A percentile compares a stretch with the other conserved stretches of the same genome.
These are phyloP conservation scores for Pseudogymnoascus sp. DNA, from an alignment of 2,329 filamentous ascomycete genomes.

Conservation along the genomic window DNA sequence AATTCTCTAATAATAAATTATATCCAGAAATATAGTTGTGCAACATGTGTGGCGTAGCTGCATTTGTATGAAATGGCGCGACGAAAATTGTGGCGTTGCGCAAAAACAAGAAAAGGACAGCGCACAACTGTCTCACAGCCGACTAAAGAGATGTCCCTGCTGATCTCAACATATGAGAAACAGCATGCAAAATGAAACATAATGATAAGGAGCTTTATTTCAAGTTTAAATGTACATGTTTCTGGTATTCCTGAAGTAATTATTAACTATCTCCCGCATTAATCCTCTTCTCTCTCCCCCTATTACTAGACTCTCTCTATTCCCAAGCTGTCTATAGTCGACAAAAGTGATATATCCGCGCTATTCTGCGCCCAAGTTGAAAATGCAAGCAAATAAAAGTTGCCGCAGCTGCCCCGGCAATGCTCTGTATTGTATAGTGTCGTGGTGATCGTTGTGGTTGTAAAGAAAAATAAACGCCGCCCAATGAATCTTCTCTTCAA, in stretches of 20 bases:
- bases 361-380: background rate
- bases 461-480: background rate
- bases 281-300: background rate
- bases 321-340: background rate
- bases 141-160: background rate
- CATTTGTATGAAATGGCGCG: no score
- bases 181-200: background rate
- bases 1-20: conserved; percentile 23
- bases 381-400: background rate
- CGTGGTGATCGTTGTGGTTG: background rate
- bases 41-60: no score
- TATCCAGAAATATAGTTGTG: no score
- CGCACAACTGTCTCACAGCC: background rate
- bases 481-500: background rate
- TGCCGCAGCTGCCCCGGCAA: background rate
- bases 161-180: background rate
- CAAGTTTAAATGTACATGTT: background rate
- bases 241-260: background rate
- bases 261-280: background rate
- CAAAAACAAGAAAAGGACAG: background rate
- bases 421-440: background rate
- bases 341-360: conserved; percentile 2
- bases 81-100: background rate
- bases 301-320: background rate
- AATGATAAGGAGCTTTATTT: background rate